These are phyloP conservation scores for Aspergillus biplanus DNA, from an alignment of 495 filamentous ascomycete species.

Conservation along the genomic window DNA sequence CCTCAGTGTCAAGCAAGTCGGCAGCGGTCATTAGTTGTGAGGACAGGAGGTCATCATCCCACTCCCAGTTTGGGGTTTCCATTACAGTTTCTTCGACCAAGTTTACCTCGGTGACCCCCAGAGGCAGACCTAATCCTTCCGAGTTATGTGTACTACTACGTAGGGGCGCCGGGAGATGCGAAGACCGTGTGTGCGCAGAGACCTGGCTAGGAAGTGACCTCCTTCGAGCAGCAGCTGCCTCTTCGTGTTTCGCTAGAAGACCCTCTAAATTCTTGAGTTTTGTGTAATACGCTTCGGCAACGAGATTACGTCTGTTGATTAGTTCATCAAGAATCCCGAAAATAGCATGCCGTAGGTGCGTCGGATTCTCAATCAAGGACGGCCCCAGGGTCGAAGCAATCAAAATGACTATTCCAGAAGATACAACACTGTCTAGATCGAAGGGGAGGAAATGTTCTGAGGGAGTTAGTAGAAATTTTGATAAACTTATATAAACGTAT, in stretches of 20 bases:
- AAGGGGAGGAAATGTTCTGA: slow-evolving; percentile 51
- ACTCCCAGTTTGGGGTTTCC: background rate
- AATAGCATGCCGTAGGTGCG: slow-evolving; percentile 35
- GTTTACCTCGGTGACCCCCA: background rate
- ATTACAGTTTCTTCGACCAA: background rate
- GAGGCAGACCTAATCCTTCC: background rate
- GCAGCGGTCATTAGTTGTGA: slow-evolving; percentile 4
- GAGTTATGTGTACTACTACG: background rate
- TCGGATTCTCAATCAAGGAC: slow-evolving; percentile 30
- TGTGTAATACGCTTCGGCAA: slow-evolving; percentile 27
- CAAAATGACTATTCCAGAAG: slow-evolving; percentile 41
- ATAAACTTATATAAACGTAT: background rate
- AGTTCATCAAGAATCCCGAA: slow-evolving; percentile 47
- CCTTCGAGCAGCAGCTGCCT: background rate
- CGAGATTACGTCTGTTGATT: slow-evolving; percentile 40
- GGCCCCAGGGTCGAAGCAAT: slow-evolving; percentile 38
- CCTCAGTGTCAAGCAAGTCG: slow-evolving; percentile 4
- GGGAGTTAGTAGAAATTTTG: background rate
- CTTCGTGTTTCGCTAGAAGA: background rate
- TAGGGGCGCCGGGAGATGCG: background rate
- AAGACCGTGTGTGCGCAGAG: background rate
- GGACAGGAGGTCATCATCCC: slow-evolving; percentile 1
- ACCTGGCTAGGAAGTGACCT: background rate
- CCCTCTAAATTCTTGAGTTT: slow-evolving; percentile 2
- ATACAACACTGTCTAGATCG: slow-evolving; percentile 46